Evolutionary conservation across 148 eudicot genomes (phyloP).

Genomic region (Dysphania ambrosioides): DNA sequence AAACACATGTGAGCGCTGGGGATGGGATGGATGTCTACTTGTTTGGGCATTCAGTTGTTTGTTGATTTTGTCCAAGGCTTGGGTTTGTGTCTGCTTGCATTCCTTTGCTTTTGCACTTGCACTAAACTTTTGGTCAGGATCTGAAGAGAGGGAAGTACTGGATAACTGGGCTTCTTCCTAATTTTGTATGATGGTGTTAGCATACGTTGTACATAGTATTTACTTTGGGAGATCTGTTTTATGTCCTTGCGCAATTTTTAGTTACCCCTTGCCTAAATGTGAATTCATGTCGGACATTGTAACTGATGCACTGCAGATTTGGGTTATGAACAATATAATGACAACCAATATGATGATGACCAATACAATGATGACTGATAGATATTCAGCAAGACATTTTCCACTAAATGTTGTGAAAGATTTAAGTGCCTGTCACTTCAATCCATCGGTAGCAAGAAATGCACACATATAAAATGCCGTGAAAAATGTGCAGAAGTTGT

Average conservation of each 20-base stretch:
- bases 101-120: too few species aligned
- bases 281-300: not conserved
- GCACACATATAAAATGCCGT: not conserved
- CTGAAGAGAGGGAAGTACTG: too few species aligned
- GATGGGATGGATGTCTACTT: too few species aligned
- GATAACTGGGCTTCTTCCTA: too few species aligned
- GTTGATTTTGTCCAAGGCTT: too few species aligned
- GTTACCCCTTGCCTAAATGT: not conserved
- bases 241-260: not conserved
- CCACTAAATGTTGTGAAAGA: not conserved
- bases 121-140: too few species aligned
- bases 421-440: not conserved
- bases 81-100: too few species aligned
- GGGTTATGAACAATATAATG: constrained; percentile 75
- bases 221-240: too few species aligned
- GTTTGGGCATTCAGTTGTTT: too few species aligned
- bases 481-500: constrained; percentile 10
- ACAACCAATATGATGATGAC: constrained; percentile 71
- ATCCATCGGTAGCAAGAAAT: not conserved
- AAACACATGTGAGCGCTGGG: too few species aligned
- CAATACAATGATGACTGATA: constrained; percentile 73
- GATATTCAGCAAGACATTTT: not conserved
- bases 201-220: not conserved
- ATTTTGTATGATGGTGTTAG: not conserved
- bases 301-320: constrained; percentile 49